These are phyloP conservation scores for Nemophila menziesii DNA, from an alignment of 257 asterid genomes.

Conservation along the genomic window DNA sequence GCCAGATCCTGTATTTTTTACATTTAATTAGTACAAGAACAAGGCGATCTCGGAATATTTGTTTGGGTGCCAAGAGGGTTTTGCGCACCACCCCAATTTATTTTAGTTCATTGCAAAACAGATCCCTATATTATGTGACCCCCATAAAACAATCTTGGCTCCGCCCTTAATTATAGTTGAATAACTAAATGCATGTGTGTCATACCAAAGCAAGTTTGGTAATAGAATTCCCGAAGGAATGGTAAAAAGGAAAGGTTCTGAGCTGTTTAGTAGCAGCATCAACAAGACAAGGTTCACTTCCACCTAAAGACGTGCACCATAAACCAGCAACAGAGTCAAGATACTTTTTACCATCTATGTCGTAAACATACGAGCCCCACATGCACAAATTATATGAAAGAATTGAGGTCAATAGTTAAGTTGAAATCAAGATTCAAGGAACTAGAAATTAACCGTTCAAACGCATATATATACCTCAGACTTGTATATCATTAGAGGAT, in stretches of 20 bases:
- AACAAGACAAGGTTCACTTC: conserved; percentile 82
- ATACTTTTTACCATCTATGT: conserved; percentile 62
- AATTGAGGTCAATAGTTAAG: no score
- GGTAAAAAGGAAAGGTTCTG: conserved; percentile 84
- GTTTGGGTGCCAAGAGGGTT: no score
- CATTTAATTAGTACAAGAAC: conserved; percentile 7
- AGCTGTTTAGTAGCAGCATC: conserved; percentile 81
- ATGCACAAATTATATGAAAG: conserved; percentile 7
- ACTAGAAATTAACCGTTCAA: no score
- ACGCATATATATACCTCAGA: conserved; percentile 48
- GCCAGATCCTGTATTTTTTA: conserved; percentile 63
- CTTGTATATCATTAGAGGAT: conserved; percentile 72
- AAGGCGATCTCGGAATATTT: no score
- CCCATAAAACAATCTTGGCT: not conserved
- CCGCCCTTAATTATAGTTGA: no score
- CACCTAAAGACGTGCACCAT: conserved; percentile 96
- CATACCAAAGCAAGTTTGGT: conserved; percentile 83
- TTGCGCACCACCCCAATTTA: no score
- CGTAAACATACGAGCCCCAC: conserved; percentile 84
- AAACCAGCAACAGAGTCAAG: conserved; percentile 92
- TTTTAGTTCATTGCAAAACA: no score
- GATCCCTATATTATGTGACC: not conserved
- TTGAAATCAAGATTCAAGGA: not conserved
- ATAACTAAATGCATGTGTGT: conserved; percentile 1
- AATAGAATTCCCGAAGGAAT: conserved; percentile 93